A percentile compares a stretch with the other conserved stretches of the same genome.
These are phyloP conservation scores for Amanita jacksonii DNA, from an alignment of 768 basidiomycete species.

Conservation along the genomic window DNA sequence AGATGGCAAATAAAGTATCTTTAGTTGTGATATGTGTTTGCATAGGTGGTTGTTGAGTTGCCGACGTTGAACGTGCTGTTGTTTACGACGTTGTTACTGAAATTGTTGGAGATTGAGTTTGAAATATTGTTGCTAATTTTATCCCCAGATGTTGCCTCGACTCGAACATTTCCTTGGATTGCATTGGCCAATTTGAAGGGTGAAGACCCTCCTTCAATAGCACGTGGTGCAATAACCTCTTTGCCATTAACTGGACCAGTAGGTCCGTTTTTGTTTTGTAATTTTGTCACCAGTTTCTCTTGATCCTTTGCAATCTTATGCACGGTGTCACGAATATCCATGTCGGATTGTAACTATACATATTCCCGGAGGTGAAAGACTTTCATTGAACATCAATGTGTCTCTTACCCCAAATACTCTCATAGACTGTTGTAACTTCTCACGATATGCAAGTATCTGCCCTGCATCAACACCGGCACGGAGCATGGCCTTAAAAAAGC, in stretches of 20 bases:
- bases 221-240: no score
- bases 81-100: background rate
- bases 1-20: no score
- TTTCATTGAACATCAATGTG: no score
- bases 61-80: constrained; percentile 4
- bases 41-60: background rate
- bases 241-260: background rate
- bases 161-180: background rate
- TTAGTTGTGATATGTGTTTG: background rate
- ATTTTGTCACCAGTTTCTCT: constrained; percentile 4
- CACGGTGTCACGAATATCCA: constrained; percentile 5
- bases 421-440: constrained; percentile 4
- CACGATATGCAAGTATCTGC: constrained; percentile 4
- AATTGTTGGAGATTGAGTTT: background rate
- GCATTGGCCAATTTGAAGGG: background rate
- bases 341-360: constrained; percentile 6
- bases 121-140: background rate
- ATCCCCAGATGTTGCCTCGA: background rate
- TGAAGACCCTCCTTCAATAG: no score
- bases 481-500: constrained; percentile 3
- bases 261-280: background rate
- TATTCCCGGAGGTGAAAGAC: background rate
- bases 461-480: background rate
- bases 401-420: constrained; percentile 7
- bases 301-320: constrained; percentile 3